A percentile compares a stretch with the other conserved stretches of the same genome.
Evolutionary conservation across 129 eudicot genomes (phyloP).

Genomic region (Oenanthe sinensis): DNA sequence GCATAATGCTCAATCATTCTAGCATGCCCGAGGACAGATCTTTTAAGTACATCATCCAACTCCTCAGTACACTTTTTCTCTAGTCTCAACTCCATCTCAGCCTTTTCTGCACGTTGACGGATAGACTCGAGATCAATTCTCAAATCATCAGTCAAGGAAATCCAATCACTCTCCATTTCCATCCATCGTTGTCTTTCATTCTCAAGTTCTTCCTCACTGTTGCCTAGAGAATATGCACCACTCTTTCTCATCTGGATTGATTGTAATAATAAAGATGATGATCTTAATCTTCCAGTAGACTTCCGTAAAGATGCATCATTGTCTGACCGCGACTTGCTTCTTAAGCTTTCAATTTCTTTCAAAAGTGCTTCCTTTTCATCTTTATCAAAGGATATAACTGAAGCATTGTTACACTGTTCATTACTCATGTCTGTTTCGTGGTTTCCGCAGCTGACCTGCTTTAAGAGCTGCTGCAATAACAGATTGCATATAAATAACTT

Average conservation of each 20-base stretch:
- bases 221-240: constrained; percentile 26
- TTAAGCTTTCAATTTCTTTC: constrained; percentile 56
- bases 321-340: constrained; percentile 44
- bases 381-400: constrained; percentile 30
- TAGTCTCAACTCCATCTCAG: constrained; percentile 58
- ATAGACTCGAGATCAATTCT: constrained; percentile 72
- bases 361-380: constrained; percentile 71
- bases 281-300: constrained; percentile 48
- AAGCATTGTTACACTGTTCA: constrained; percentile 9
- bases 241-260: constrained; percentile 75
- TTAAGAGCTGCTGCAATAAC: constrained; percentile 41
- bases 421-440: constrained; percentile 38
- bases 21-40: constrained; percentile 67
- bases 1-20: constrained; percentile 86
- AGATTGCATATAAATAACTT: constrained; percentile 5
- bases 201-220: constrained; percentile 61
- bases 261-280: constrained; percentile 63
- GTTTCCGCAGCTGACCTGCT: constrained; percentile 33
- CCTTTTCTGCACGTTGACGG: constrained; percentile 62
- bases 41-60: constrained; percentile 66
- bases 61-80: constrained; percentile 90
- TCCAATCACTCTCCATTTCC: constrained; percentile 99
- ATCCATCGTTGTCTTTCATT: constrained; percentile 84
- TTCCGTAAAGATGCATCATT: constrained; percentile 34
- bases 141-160: constrained; percentile 79